Conservation (phyloP, 257 asterid genomes). For the Voacanga thouarsii region DNA sequence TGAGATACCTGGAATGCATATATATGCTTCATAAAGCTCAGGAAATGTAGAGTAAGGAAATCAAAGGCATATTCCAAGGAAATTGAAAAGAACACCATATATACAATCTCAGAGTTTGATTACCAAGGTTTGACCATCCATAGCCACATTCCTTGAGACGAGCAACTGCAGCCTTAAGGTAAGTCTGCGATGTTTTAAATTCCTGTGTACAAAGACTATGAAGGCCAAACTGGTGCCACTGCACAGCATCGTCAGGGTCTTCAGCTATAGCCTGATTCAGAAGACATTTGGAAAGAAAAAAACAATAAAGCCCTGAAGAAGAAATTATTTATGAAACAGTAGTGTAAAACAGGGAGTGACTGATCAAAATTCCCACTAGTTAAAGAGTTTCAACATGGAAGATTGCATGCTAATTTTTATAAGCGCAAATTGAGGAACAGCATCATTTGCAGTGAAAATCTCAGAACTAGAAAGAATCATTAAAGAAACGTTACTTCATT, state of each 20-base stretch:
- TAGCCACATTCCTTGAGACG: slow-evolving; percentile 69
- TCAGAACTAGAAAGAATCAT: not conserved
- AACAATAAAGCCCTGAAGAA: not conserved
- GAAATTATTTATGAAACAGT: not conserved
- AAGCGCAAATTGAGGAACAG: not conserved
- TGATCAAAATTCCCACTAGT: not conserved
- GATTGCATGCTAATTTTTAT: not conserved
- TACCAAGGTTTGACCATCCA: slow-evolving; percentile 98
- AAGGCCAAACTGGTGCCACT: slow-evolving; percentile 98
- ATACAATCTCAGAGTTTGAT: slow-evolving; percentile 10
- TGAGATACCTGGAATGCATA: slow-evolving; percentile 52
- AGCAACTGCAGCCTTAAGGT: slow-evolving; percentile 81
- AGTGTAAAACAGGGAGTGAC: not conserved
- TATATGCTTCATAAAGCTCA: slow-evolving; percentile 3
- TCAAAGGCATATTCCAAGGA: not conserved
- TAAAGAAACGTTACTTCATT: not conserved
- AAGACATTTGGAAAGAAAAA: not conserved
- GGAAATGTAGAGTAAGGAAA: slow-evolving; percentile 1
- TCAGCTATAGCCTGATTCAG: slow-evolving; percentile 74
- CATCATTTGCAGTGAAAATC: not conserved
- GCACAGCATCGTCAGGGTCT: slow-evolving; percentile 92
- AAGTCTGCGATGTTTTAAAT: slow-evolving; percentile 67
- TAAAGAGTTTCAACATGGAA: not conserved
- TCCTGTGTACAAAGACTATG: slow-evolving; percentile 86
- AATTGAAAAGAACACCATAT: not conserved